Conservation (phyloP, 305 asterid species). For the Withania somnifera region DNA sequence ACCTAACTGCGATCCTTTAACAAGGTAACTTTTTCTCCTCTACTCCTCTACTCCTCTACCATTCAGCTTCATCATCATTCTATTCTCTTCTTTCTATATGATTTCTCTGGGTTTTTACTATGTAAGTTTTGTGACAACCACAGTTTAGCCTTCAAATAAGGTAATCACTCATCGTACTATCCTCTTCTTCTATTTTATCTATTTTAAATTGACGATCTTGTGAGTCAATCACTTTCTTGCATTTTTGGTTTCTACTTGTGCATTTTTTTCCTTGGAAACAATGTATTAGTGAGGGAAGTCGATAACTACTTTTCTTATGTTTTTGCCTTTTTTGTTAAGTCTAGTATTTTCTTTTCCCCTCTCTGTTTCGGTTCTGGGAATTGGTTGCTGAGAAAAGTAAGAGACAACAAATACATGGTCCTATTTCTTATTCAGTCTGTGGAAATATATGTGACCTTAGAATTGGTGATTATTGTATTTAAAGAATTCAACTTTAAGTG, state of each 20-base stretch:
- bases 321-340: neutral
- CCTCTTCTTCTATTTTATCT: too few relatives aligned
- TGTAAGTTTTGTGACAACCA: too few relatives aligned
- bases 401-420: neutral
- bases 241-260: neutral
- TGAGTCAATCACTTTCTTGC: constrained; percentile 11
- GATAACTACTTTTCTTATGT: neutral
- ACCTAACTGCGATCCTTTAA: too few relatives aligned
- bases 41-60: too few relatives aligned
- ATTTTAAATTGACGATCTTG: too few relatives aligned
- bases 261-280: constrained; percentile 23
- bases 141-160: too few relatives aligned
- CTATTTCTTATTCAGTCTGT: neutral
- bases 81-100: too few relatives aligned
- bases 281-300: constrained; percentile 14
- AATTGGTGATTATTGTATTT: neutral
- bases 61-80: too few relatives aligned
- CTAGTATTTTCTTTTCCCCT: neutral
- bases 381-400: constrained; percentile 4
- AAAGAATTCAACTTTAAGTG: neutral
- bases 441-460: neutral
- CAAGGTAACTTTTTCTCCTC: too few relatives aligned
- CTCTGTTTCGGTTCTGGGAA: too few relatives aligned
- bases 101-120: too few relatives aligned
- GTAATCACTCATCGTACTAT: too few relatives aligned